phyloP scores from a whole-genome alignment of 2,329 filamentous ascomycete species.

The Stemphylium vesicarium region DNA sequence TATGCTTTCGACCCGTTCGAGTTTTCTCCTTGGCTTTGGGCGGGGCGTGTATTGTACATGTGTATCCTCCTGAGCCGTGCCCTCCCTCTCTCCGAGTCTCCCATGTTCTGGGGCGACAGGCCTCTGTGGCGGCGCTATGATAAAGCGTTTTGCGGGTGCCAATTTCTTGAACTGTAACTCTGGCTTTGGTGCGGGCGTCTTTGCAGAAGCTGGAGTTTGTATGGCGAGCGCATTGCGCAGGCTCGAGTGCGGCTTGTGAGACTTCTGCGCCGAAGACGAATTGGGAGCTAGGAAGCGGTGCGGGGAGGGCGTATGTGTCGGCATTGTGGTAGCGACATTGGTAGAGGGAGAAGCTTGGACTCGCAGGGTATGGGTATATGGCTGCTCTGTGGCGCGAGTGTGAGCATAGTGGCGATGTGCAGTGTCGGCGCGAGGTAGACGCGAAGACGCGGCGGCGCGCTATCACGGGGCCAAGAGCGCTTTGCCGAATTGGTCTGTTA shows the following conservation, averaged over 20 bases:
- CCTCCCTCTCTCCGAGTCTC: slow-evolving; percentile 8
- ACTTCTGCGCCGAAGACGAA: slow-evolving; percentile 22
- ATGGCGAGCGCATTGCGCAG: slow-evolving; percentile 30
- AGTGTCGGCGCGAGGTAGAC: neutral
- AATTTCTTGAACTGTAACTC: slow-evolving; percentile 22
- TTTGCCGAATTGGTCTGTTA: neutral
- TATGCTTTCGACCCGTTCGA: slow-evolving; percentile 45
- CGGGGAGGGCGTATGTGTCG: slow-evolving; percentile 39
- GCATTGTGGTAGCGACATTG: slow-evolving; percentile 26
- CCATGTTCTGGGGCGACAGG: neutral
- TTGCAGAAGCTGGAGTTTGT: slow-evolving; percentile 13
- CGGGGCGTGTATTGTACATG: slow-evolving; percentile 17
- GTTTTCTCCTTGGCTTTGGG: slow-evolving; percentile 22
- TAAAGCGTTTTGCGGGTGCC: slow-evolving; percentile 44
- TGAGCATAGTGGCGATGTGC: slow-evolving; percentile 6
- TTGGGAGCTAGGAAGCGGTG: slow-evolving; percentile 43
- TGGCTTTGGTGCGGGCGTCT: neutral
- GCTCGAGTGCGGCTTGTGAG: slow-evolving; percentile 31
- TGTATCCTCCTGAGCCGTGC: neutral
- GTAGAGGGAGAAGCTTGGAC: neutral
- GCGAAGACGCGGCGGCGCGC: slow-evolving; percentile 21
- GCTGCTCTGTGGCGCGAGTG: neutral
- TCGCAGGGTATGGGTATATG: neutral
- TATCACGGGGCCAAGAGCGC: slow-evolving; percentile 14
- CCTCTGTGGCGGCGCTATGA: slow-evolving; percentile 26